Evolutionary conservation across 2,329 filamentous ascomycete genomes (phyloP).

Genomic region (Parafenestella ontariensis): DNA sequence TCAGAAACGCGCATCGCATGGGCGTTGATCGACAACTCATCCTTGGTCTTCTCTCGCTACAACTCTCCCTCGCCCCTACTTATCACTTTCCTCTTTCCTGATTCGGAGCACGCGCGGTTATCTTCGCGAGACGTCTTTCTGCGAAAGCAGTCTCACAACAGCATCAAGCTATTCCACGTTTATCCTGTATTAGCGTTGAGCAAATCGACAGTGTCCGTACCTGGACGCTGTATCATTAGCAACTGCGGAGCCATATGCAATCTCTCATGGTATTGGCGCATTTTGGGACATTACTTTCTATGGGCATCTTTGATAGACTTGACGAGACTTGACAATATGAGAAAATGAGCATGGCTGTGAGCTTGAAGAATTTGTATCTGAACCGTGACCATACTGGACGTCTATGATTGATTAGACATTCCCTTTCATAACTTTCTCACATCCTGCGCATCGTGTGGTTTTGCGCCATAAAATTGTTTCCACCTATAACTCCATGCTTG

Average conservation of each 20-base stretch:
- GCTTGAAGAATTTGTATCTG: neutral
- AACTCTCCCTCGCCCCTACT: neutral
- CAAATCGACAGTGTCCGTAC: neutral
- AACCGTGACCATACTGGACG: no score
- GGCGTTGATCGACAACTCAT: conserved; percentile 17
- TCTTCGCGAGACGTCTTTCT: neutral
- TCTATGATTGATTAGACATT: no score
- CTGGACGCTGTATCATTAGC: neutral
- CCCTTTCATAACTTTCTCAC: no score
- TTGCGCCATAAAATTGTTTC: neutral
- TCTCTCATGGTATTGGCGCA: neutral
- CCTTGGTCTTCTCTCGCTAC: neutral
- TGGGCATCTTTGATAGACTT: neutral
- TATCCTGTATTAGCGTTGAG: neutral
- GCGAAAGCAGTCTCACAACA: neutral
- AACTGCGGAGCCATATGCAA: neutral
- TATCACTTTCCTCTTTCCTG: neutral
- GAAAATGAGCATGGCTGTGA: neutral
- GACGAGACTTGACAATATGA: conserved; percentile 7
- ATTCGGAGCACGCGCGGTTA: neutral
- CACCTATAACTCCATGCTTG: conserved; percentile 11
- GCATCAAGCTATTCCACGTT: neutral
- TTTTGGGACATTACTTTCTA: neutral
- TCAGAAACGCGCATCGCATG: conserved; percentile 23
- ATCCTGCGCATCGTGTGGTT: neutral